Evolutionary conservation across 139 green algal species (phyloP).

Genomic region (Picochlorum costavermella): DNA sequence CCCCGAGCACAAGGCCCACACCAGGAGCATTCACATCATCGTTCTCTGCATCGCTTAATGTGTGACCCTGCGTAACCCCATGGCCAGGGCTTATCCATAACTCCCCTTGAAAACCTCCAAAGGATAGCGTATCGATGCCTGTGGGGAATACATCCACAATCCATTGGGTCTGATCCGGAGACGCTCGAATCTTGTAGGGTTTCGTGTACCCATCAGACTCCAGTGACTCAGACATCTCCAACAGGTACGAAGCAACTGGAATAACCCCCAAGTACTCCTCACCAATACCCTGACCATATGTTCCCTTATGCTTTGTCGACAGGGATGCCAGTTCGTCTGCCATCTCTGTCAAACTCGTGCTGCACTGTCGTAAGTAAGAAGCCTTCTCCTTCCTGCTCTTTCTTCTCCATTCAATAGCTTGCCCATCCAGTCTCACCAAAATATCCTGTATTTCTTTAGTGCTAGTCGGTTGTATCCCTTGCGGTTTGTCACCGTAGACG

Average conservation of each 20-base stretch:
- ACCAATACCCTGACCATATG: constrained; percentile 44
- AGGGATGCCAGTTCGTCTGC: constrained; percentile 27
- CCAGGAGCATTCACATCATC: neutral
- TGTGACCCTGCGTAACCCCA: constrained; percentile 35
- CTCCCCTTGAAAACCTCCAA: constrained; percentile 41
- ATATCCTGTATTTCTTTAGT: constrained; percentile 20
- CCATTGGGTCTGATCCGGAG: constrained; percentile 27
- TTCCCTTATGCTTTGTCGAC: constrained; percentile 36
- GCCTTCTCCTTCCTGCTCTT: constrained; percentile 18
- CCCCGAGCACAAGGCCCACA: constrained; percentile 59
- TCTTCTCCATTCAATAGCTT: constrained; percentile 33
- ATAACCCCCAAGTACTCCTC: constrained; percentile 47
- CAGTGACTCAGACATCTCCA: constrained; percentile 42
- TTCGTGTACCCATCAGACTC: constrained; percentile 23
- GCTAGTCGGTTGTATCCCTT: constrained; percentile 21
- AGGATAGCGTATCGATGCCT: constrained; percentile 44
- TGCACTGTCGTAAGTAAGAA: constrained; percentile 34
- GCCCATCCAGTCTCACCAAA: constrained; percentile 27
- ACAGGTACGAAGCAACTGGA: constrained; percentile 35
- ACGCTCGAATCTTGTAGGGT: constrained; percentile 11
- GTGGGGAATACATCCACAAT: constrained; percentile 44
- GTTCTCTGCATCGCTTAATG: neutral
- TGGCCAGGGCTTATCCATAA: constrained; percentile 67
- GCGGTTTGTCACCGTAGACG: neutral
- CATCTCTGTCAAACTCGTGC: constrained; percentile 30